Conservation (phyloP, 1,139 yeast species). For the Pichia sp. region DNA sequence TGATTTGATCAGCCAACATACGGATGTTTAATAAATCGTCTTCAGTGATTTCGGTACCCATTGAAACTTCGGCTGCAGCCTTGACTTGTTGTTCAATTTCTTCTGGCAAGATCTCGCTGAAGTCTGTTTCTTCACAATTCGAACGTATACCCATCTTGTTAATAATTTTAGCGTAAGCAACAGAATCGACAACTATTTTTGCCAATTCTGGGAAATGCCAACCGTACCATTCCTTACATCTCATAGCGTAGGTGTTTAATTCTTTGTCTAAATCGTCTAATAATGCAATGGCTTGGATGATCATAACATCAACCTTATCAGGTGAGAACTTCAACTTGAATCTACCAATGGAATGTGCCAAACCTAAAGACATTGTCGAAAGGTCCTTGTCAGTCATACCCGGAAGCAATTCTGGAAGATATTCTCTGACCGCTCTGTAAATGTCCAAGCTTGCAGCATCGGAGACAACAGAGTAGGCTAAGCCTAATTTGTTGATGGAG, state of each 20-base stretch:
- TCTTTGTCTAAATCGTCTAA: conserved; percentile 97
- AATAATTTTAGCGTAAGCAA: conserved; percentile 89
- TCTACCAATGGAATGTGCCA: conserved; percentile 97
- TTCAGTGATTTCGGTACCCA: conserved; percentile 97
- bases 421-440: conserved; percentile 91
- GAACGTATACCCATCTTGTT: conserved; percentile 93
- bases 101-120: conserved; percentile 89
- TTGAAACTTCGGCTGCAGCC: conserved; percentile 94
- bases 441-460: conserved; percentile 94
- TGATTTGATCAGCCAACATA: conserved; percentile 90
- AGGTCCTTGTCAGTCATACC: conserved; percentile 83
- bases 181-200: conserved; percentile 91
- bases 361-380: conserved; percentile 92
- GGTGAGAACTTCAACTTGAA: conserved; percentile 96
- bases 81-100: conserved; percentile 79
- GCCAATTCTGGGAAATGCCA: conserved; percentile 99
- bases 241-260: conserved; percentile 95
- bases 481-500: conserved; percentile 89
- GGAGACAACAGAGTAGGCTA: conserved; percentile 82
- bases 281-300: conserved; percentile 96
- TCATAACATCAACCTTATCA: conserved; percentile 97
- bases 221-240: conserved; percentile 99
- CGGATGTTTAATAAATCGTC: conserved; percentile 80
- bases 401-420: conserved; percentile 88
- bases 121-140: conserved; percentile 83